phyloP scores from a whole-genome alignment of 2,329 filamentous ascomycete genomes.

The Colletotrichum sp. region DNA sequence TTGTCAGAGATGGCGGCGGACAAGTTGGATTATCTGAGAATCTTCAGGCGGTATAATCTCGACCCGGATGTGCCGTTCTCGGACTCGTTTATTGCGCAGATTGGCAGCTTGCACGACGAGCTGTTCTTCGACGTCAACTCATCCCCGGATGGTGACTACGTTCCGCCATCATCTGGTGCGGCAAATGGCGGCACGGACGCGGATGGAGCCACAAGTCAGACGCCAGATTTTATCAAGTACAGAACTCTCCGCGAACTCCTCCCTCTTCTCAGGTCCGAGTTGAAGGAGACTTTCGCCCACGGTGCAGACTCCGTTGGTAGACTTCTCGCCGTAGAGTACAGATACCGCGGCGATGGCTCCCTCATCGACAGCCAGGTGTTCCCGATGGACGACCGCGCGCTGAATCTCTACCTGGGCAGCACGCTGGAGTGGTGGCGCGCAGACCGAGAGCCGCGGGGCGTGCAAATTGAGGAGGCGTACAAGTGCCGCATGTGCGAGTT shows the following conservation, averaged over 20 bases:
- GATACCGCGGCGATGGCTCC: constrained; percentile 56
- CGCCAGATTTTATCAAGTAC: constrained; percentile 49
- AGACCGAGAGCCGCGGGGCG: constrained; percentile 72
- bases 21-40: constrained; percentile 68
- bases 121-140: constrained; percentile 58
- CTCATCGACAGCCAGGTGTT: constrained; percentile 64
- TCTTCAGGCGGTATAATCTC: constrained; percentile 77
- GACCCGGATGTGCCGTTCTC: constrained; percentile 72
- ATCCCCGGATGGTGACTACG: not conserved
- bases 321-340: constrained; percentile 60
- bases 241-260: constrained; percentile 53
- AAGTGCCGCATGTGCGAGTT: constrained; percentile 91
- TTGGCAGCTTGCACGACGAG: constrained; percentile 72
- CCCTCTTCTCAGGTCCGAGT: constrained; percentile 49
- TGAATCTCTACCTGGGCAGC: constrained; percentile 70
- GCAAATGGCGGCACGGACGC: constrained; percentile 25
- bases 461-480: constrained; percentile 83
- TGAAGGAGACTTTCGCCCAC: constrained; percentile 57
- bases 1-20: constrained; percentile 78
- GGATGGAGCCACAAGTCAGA: not conserved
- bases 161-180: constrained; percentile 27
- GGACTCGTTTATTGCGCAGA: constrained; percentile 78
- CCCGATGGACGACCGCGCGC: constrained; percentile 65
- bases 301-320: constrained; percentile 53
- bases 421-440: constrained; percentile 92